Base-by-base conservation (phyloP, 108 stramenopile species). In the Fistulifera solaris region DNA sequence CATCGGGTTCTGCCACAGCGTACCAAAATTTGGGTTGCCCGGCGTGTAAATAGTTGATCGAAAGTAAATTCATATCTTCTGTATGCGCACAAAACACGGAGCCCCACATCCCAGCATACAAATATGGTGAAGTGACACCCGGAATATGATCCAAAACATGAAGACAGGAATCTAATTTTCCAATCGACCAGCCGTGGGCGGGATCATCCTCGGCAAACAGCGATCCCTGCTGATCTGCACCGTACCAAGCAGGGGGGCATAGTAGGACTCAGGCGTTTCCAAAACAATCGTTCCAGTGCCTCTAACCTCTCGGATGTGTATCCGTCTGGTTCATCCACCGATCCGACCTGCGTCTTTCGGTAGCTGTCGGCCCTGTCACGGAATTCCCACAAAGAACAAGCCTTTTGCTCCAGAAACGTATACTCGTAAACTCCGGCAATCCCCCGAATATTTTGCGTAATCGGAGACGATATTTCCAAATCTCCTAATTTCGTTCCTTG, bases 21-120 rank as follows among this genome's bases (percentile, higher is more conserved):
- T 99, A 99, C 98, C 98, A 99, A 61, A 85, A 82, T 63, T 99
- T 99, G 25, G 97, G 96, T 17, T 89, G 86, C 1, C 98, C 98
- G 14, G 86, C 79, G 76, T 99, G 98, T 5, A 99, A 63, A 62
- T 94, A 96, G 64, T 99, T 99, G 67, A 99, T 96, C 23, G 83
- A 86, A 42, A 94, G 85, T 13, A 99, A 69, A 72, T 99, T 96
- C 85, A 96, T 91, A 67, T 99, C 98, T 70, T 99, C 98, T 3
- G 89, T 96, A 56, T 99, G 98, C 15, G 85, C 91, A 43, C 83
- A 83, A 58, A 93, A 93, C 12, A 77, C 77, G 56, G 80, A 79
- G 4, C 73, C 91, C 91, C 91, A 93, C 85, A 87, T 87, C 21
- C 91, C 91, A 58, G 83, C 82, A 46, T 93, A 93, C 24, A 93